These are phyloP conservation scores for Podospora bellae-mahoneyi DNA, from an alignment of 495 filamentous ascomycete species.

Conservation along the genomic window DNA sequence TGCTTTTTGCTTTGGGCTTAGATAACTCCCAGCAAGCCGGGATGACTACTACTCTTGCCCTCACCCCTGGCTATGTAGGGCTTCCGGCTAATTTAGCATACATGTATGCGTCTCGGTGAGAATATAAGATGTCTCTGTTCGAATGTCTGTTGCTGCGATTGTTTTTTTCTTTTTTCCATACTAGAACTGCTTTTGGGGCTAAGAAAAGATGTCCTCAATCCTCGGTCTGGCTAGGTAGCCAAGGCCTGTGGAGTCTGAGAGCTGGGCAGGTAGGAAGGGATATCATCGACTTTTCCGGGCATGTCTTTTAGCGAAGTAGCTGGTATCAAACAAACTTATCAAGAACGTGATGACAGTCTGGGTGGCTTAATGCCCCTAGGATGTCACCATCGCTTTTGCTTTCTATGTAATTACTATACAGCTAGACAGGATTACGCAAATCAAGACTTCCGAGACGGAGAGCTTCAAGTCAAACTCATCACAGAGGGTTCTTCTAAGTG, in stretches of 20 bases:
- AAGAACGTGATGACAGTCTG: no score
- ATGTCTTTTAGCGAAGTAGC: conserved; percentile 6
- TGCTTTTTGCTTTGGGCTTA: background rate
- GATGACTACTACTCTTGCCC: background rate
- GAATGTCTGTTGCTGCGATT: background rate
- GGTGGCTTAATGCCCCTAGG: no score
- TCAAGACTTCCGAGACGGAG: no score
- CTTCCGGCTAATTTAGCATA: no score
- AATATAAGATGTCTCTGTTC: background rate
- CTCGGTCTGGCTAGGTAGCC: background rate
- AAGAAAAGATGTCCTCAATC: background rate
- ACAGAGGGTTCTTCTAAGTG: no score
- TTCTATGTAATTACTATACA: no score
- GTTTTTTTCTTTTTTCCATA: background rate
- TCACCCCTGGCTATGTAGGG: no score
- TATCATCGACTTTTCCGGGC: background rate
- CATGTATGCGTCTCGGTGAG: background rate
- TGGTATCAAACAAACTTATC: background rate
- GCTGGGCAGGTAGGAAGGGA: background rate
- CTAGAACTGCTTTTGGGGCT: background rate
- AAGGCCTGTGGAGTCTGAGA: background rate
- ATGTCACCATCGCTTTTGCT: no score
- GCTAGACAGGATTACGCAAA: no score
- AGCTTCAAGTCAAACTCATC: no score
- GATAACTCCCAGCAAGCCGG: background rate